Base-by-base conservation (phyloP, 2,329 filamentous ascomycete species). In the Rhytidhysteron rufulum region DNA sequence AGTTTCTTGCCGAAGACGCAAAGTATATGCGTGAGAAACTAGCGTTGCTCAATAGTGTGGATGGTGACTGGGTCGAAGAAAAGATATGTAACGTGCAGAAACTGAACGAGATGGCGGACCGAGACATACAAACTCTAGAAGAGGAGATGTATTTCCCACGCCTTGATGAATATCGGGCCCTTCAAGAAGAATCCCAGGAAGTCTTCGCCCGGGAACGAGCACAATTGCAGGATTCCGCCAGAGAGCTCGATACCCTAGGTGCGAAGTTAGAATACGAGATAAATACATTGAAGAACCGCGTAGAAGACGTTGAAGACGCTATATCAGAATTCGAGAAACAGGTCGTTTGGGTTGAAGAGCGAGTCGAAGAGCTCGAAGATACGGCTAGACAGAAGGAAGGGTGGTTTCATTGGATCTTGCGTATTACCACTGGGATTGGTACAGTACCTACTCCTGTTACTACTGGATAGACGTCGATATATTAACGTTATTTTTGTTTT, bases 191-290 rank as follows among this genome's bases (percentile, higher is more conserved):
- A 42, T 83, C 83, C 1, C 78, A 83, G 24, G 83, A 86, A 42
- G 69, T 88, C 13, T 67, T 95, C 8, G 74, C 75, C 0, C 79
- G 83, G 34, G 86, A 94, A 65, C 79, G 83, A 30, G 74, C 75
- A 17, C 74, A 78, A 38, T 70, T 95, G 27, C 79, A 77, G 4
- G 87, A 93, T 57, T 77, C 77, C 13, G 72, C 89, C 45, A 85
- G 85, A 61, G 86, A 93, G 48, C 74, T 96, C 11, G 89, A 95
- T 60, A 78, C 85, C 17, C 71, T 94, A 29, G 81, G 85, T 3
- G 88, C 88, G 16, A 90, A 90, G 65, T 73, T 97, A 40, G 90
- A 97, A 56, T 97, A 97, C 64, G 91, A 96, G 70, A 83, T 96
- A 45, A 80, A 85, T 44, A 81, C 82, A 13, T 71, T 97, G n/a